Percentiles rank a stretch among this genome's conserved stretches.
Conservation (phyloP, 805 yeast genomes). For the Hemisphaericaspora nanyangensis region DNA sequence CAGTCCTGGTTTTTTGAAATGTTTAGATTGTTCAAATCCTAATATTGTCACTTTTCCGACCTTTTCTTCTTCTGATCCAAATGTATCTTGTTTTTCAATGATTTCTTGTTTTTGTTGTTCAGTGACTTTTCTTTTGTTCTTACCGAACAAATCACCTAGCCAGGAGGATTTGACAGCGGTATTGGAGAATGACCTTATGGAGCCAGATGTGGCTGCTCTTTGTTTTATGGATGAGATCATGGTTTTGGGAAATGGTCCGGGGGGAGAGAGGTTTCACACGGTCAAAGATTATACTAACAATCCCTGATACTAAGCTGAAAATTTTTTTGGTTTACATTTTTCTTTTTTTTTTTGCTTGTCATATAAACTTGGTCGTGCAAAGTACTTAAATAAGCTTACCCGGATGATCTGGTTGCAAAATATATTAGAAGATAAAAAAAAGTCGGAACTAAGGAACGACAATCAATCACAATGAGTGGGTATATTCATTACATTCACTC, state of each 20-base stretch:
- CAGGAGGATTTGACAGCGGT: slow-evolving; percentile 17
- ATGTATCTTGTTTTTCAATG: slow-evolving; percentile 36
- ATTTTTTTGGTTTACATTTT: not conserved
- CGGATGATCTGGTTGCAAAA: too few species aligned
- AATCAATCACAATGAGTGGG: too few species aligned
- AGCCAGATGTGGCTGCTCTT: not conserved
- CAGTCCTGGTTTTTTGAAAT: slow-evolving; percentile 18
- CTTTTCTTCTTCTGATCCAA: slow-evolving; percentile 22
- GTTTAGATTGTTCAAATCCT: slow-evolving; percentile 33
- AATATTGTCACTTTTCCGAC: slow-evolving; percentile 32
- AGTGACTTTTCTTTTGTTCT: slow-evolving; percentile 15
- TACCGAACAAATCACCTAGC: slow-evolving; percentile 31
- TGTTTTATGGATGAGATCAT: slow-evolving; percentile 1
- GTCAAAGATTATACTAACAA: too few species aligned
- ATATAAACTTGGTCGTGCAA: not conserved
- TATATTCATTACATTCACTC: too few species aligned
- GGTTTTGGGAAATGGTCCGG: too few species aligned
- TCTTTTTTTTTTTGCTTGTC: too few species aligned
- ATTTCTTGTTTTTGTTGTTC: slow-evolving; percentile 29
- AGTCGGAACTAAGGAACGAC: too few species aligned
- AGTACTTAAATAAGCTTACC: too few species aligned
- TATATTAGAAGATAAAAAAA: too few species aligned
- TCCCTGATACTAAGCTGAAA: too few species aligned
- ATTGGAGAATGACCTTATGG: slow-evolving; percentile 9
- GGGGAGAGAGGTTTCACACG: too few species aligned